Conservation (phyloP, 768 basidiomycete species). For the Russula lepida region DNA sequence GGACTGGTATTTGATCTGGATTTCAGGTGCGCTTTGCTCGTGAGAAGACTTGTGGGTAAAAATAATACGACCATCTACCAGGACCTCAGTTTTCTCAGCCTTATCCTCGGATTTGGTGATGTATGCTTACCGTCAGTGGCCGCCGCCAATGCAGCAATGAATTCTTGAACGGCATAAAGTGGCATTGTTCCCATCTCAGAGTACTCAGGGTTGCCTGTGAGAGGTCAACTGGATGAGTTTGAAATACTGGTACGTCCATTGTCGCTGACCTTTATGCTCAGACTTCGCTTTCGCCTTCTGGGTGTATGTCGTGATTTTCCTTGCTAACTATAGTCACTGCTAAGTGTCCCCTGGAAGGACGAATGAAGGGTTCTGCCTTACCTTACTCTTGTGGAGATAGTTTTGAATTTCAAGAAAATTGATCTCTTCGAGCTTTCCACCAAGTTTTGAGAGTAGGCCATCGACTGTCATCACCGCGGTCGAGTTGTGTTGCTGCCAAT, state of each 20-base stretch:
- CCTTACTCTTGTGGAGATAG: conserved; percentile 82
- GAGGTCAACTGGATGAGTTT: not conserved
- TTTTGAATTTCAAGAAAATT: conserved; percentile 76
- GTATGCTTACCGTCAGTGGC: conserved; percentile 53
- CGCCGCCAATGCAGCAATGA: conserved; percentile 69
- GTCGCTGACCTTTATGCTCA: conserved; percentile 23
- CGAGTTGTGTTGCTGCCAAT: conserved; percentile 42
- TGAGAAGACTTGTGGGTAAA: conserved; percentile 32
- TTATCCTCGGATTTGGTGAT: not conserved
- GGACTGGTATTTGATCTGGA: conserved; percentile 82
- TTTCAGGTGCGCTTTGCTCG: conserved; percentile 26
- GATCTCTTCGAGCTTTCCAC: conserved; percentile 59
- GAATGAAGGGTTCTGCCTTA: conserved; percentile 27
- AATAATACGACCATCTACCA: conserved; percentile 68
- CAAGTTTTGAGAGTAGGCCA: conserved; percentile 56
- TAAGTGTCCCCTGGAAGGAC: not conserved
- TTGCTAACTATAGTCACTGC: conserved; percentile 41
- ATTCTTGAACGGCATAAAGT: conserved; percentile 70
- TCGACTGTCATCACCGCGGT: conserved; percentile 62
- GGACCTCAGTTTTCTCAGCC: not conserved
- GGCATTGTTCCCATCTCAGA: conserved; percentile 42
- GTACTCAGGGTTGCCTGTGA: not conserved
- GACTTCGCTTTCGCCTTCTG: conserved; percentile 25
- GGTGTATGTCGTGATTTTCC: conserved; percentile 81
- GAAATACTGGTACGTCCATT: not conserved